phyloP scores from a whole-genome alignment of 1,139 yeast species.

The Magnusiomyces clavatus region DNA sequence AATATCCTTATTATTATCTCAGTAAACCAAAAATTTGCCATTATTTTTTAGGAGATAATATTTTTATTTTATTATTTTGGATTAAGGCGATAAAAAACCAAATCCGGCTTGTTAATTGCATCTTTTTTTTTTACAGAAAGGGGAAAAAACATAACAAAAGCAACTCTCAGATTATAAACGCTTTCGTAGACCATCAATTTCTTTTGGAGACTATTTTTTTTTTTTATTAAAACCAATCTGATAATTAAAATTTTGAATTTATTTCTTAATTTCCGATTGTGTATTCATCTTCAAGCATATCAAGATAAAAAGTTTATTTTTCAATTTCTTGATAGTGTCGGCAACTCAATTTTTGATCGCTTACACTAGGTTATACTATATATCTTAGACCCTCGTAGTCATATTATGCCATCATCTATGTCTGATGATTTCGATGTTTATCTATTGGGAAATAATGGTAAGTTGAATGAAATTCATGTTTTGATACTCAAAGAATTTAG shows the following conservation, averaged over 20 bases:
- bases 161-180: no score
- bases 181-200: background rate
- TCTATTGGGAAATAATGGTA: conserved; percentile 12
- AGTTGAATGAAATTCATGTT: background rate
- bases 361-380: no score
- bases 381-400: no score
- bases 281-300: no score
- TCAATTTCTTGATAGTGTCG: no score
- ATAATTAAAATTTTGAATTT: background rate
- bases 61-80: no score
- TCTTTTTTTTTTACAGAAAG: background rate
- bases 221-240: background rate
- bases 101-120: background rate
- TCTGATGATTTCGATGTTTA: conserved; percentile 12
- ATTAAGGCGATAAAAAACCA: no score
- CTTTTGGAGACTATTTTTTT: background rate
- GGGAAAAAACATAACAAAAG: background rate
- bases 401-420: conserved; percentile 14
- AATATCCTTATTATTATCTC: no score
- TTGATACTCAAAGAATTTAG: background rate
- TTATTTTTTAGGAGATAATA: no score
- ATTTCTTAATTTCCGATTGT: background rate
- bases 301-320: no score
- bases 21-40: no score
- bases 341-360: no score